phyloP scores from a whole-genome alignment of 441 rosid species.

The Gossypium davidsonii region DNA sequence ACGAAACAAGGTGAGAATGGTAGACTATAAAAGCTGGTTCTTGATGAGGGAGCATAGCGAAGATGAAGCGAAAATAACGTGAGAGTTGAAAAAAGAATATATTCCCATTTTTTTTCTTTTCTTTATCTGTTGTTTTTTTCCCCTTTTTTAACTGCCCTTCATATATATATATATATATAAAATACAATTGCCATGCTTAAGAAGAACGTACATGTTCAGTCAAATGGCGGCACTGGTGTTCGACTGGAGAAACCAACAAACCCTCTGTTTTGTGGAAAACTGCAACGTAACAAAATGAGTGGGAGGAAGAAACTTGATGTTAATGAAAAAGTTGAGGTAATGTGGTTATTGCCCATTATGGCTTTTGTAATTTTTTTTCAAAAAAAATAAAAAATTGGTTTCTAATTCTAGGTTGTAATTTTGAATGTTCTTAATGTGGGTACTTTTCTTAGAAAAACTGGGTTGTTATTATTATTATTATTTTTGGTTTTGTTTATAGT shows the following conservation, averaged over 20 bases:
- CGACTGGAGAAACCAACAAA: constrained; percentile 5
- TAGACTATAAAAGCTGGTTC: no score
- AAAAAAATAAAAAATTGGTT: background rate
- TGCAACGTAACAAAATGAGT: constrained; percentile 16
- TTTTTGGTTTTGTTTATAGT: constrained; percentile 3
- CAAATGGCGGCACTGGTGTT: constrained; percentile 19
- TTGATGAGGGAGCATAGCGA: no score
- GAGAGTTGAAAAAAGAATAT: no score
- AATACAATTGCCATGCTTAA: no score
- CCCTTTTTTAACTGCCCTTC: no score
- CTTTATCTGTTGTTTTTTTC: no score
- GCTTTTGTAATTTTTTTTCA: background rate
- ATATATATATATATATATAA: no score
- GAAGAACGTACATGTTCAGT: background rate
- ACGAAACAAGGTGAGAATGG: background rate
- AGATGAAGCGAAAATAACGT: no score
- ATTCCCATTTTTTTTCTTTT: no score
- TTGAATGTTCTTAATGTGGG: background rate
- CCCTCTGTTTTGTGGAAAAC: constrained; percentile 15
- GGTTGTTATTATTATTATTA: background rate
- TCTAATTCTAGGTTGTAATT: background rate
- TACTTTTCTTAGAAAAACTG: background rate
- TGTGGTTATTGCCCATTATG: background rate
- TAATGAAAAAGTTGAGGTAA: constrained; percentile 42
- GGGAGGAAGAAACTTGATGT: constrained; percentile 23